Base-by-base conservation (phyloP, 768 basidiomycete species). In the Collybia sp. region DNA sequence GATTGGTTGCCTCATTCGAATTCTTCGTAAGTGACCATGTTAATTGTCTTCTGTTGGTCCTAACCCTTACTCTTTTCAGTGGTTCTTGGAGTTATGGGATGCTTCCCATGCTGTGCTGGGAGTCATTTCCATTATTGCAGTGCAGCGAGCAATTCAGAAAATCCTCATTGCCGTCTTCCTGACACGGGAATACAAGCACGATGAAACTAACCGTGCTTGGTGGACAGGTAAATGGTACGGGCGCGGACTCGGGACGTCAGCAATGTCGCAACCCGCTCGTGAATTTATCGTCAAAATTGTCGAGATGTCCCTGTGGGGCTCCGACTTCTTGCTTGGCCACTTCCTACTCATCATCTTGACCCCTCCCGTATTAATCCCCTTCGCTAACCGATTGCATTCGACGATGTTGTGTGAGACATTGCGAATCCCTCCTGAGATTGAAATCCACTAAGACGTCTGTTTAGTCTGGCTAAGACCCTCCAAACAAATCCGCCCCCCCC, bases 221-320 rank as follows among this genome's bases (percentile, higher is more conserved):
- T 99, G 96, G 96, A 93, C 94, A 13, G 94, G 93, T 51, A 86
- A 88, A 72, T 97, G 96, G 96, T 94, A 94, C 61, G 93, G 94
- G 40, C 79, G 93, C 48, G 90, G 92, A 20, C 74, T 99, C 15
- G 95, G 95, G 12, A 77, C 77, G n/a, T 87, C 89, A 30, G 92
- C 89, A 32, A 83, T 95, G 62, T 93, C 92, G 25, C 96, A 98
- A 62, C 93, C 94, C 30, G 93, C 91, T 46, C 85, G 96, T 62
- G 96, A 98, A 74, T 96, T 88, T 60, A 80, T 98, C 46, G 94
- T 98, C 70, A 99, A 98, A 76, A 90, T 95, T 48, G 91, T 98
- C 53, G 95, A 98, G 68, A 89, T 98, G 85, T 90, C 90, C 18
- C 70, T 98, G 12, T 98, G 95, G 88, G 86, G 85, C 40, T 94